Evolutionary conservation across 2,329 filamentous ascomycete genomes (phyloP).

Genomic region (Ophiostoma triangulosporum): DNA sequence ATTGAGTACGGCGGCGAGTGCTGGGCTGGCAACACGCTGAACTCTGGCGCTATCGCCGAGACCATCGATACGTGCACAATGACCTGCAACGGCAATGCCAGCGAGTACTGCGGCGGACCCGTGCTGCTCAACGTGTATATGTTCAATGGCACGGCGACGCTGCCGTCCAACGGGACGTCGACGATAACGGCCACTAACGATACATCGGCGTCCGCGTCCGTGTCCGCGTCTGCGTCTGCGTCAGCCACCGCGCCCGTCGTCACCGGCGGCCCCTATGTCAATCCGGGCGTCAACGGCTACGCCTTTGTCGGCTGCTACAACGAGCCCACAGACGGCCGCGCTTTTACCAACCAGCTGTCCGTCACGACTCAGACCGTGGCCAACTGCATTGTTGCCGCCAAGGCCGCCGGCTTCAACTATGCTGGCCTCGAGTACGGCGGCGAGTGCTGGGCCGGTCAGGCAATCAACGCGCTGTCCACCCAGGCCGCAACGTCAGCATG

Average conservation of each 20-base stretch:
- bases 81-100: conserved; percentile 14
- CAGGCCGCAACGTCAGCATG: conserved; percentile 17
- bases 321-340: conserved; percentile 14
- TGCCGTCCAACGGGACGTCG: not conserved
- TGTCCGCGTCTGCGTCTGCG: not conserved
- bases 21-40: conserved; percentile 9
- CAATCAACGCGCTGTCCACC: conserved; percentile 13
- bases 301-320: conserved; percentile 23
- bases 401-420: conserved; percentile 19
- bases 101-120: conserved; percentile 15
- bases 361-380: conserved; percentile 14
- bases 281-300: conserved; percentile 21
- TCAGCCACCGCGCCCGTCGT: conserved; percentile 13
- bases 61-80: conserved; percentile 18
- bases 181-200: not conserved
- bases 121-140: conserved; percentile 14
- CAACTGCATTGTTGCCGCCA: conserved; percentile 2
- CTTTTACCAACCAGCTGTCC: conserved; percentile 10
- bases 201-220: not conserved
- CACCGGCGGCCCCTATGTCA: conserved; percentile 18
- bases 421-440: conserved; percentile 39
- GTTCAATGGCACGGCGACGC: conserved; percentile 9
- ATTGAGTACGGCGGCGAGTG: conserved; percentile 21
- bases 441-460: conserved; percentile 21
- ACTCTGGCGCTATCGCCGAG: conserved; percentile 9